phyloP scores from a whole-genome alignment of 2,329 filamentous ascomycete species.

The Reticulascus tulasneorum region DNA sequence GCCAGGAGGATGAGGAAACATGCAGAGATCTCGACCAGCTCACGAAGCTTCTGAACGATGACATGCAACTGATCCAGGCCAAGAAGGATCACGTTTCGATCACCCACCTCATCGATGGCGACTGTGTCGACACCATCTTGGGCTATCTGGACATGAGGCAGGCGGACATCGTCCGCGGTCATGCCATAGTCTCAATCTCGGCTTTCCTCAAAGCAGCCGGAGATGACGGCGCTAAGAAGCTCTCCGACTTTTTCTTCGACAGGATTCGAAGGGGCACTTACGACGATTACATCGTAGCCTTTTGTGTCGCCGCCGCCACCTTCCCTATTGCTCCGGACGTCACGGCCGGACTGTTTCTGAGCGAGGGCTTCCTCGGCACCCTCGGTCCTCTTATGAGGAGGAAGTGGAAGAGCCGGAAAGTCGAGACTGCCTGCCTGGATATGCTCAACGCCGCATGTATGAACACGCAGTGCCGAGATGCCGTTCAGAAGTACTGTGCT shows the following conservation, averaged over 20 bases:
- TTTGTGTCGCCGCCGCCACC: slow-evolving; percentile 83
- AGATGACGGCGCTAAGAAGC: slow-evolving; percentile 64
- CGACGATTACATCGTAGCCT: slow-evolving; percentile 86
- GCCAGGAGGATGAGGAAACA: slow-evolving; percentile 73
- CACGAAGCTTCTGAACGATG: slow-evolving; percentile 56
- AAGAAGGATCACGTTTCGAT: slow-evolving; percentile 43
- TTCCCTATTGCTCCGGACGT: slow-evolving; percentile 82
- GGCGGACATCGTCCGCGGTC: slow-evolving; percentile 67
- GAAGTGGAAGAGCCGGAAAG: slow-evolving; percentile 78
- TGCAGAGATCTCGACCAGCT: slow-evolving; percentile 55
- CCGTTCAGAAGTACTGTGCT: slow-evolving; percentile 77
- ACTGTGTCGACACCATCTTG: slow-evolving; percentile 82
- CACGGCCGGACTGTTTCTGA: slow-evolving; percentile 76
- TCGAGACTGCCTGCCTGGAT: slow-evolving; percentile 82
- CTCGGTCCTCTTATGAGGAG: slow-evolving; percentile 73
- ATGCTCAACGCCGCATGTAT: slow-evolving; percentile 91
- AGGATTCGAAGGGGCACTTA: slow-evolving; percentile 71
- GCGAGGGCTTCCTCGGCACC: slow-evolving; percentile 77
- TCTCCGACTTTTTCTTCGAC: slow-evolving; percentile 70
- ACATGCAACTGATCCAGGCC: slow-evolving; percentile 34
- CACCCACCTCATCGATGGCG: slow-evolving; percentile 63
- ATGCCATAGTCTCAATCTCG: slow-evolving; percentile 77
- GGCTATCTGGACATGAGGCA: slow-evolving; percentile 81
- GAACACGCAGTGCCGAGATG: slow-evolving; percentile 75
- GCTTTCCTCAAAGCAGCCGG: slow-evolving; percentile 78